These are phyloP conservation scores for Samsoniella hepiali DNA, from an alignment of 2,329 filamentous ascomycete genomes.

Conservation along the genomic window DNA sequence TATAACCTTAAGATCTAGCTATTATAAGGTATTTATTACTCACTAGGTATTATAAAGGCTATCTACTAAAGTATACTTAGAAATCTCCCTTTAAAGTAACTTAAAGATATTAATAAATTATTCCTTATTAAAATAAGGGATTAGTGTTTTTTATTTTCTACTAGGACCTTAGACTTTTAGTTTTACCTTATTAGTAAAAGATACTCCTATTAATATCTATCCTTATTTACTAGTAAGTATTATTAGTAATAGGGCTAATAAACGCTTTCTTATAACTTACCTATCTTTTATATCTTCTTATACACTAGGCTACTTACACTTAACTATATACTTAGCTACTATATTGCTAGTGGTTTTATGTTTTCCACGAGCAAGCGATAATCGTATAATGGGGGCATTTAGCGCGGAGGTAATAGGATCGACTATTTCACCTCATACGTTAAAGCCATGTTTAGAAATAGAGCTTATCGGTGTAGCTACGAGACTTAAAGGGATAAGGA, in stretches of 20 bases:
- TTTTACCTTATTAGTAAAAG: background rate
- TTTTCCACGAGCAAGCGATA: background rate
- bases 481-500: background rate
- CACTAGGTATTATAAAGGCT: background rate
- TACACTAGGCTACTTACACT: background rate
- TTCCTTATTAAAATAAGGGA: background rate
- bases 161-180: background rate
- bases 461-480: background rate
- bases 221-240: background rate
- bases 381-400: background rate
- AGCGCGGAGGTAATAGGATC: background rate
- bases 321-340: background rate
- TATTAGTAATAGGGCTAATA: background rate
- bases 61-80: background rate
- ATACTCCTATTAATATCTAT: background rate
- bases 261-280: background rate
- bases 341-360: background rate
- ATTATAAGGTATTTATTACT: background rate
- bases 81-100: background rate
- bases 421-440: background rate
- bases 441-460: background rate
- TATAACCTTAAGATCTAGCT: background rate
- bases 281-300: background rate
- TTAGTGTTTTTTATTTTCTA: background rate
- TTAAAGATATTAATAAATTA: background rate